Evolutionary conservation across 1,139 yeast genomes (phyloP).

Genomic region (Nematodospora anomalae): DNA sequence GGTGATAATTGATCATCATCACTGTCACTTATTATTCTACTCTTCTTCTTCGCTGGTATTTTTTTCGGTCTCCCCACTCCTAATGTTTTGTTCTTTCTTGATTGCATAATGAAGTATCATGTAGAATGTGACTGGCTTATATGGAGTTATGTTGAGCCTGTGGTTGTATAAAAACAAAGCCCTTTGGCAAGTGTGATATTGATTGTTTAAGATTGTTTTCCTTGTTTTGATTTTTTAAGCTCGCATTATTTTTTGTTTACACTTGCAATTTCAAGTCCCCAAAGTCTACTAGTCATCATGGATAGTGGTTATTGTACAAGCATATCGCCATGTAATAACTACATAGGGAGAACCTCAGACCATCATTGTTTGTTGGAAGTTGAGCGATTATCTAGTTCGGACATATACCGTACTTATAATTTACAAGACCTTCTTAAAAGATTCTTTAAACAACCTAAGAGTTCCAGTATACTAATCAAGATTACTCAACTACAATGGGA

Average conservation of each 20-base stretch:
- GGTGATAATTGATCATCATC: slow-evolving; percentile 1
- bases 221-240: slow-evolving; percentile 8
- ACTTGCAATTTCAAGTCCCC: not conserved
- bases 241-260: slow-evolving; percentile 2
- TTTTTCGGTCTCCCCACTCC: slow-evolving; percentile 2
- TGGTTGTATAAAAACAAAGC: not conserved
- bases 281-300: too few species aligned
- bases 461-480: not conserved
- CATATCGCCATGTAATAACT: slow-evolving; percentile 20
- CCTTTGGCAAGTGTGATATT: not conserved
- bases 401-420: slow-evolving; percentile 5
- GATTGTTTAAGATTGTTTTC: not conserved
- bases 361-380: slow-evolving; percentile 2
- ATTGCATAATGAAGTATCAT: not conserved
- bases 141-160: not conserved
- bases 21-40: not conserved
- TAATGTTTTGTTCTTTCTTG: slow-evolving; percentile 1
- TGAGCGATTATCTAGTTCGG: not conserved
- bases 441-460: not conserved
- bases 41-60: not conserved
- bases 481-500: slow-evolving; percentile 31
- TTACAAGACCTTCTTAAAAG: not conserved
- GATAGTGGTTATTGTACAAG: too few species aligned
- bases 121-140: not conserved
- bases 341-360: slow-evolving; percentile 12